Base-by-base conservation (phyloP, 1,284 basidiomycete species). In the Sparassis latifolia region DNA sequence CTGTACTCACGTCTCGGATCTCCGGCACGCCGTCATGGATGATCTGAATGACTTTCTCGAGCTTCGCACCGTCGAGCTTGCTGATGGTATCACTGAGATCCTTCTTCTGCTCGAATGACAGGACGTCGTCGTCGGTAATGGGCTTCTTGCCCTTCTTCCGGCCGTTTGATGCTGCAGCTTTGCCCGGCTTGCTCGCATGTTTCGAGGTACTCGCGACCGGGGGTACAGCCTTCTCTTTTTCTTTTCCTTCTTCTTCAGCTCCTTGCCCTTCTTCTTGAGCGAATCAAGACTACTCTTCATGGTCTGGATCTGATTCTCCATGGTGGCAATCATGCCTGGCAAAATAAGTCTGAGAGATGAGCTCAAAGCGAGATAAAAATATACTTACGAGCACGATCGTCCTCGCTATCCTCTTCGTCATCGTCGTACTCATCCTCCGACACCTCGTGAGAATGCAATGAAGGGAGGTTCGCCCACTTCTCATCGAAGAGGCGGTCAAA, bases 51-150 rank as follows among this genome's bases (percentile, higher is more conserved):
- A 95, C 93, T 63, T 81, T 82, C 66, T 90, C 86, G 52, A 95
- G 71, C 62, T 87, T 88, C 47, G 77, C 67, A 28, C 84, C 89
- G 56, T 93, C 90, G 20, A 92, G 78, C 58, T 78, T 79, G 53
- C 79, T 77, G 60, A 97, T 97, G 49, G 92, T 90, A 67, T 95
- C 91, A 60, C 92, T 95, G 51, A 97, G 74, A 64, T 97, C 92
- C 71, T 95, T 92, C 84, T 97, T 97, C 74, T 97, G 93, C 60
- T 92, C 89, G 65, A 95, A 91, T 40, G 89, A 87, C 33, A 97
- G 72, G 0, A 72, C 73, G 48, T 86, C 84, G 58, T 90, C 86
- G 61, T 89, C 85, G 33, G 66, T 64, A 10, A 64, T 59, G n/a
- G 67, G 61, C 59, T 71, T 74, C 56, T 68, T 66, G 33, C 50